phyloP scores from a whole-genome alignment of 129 eudicot species.

The Helianthus annuus region DNA sequence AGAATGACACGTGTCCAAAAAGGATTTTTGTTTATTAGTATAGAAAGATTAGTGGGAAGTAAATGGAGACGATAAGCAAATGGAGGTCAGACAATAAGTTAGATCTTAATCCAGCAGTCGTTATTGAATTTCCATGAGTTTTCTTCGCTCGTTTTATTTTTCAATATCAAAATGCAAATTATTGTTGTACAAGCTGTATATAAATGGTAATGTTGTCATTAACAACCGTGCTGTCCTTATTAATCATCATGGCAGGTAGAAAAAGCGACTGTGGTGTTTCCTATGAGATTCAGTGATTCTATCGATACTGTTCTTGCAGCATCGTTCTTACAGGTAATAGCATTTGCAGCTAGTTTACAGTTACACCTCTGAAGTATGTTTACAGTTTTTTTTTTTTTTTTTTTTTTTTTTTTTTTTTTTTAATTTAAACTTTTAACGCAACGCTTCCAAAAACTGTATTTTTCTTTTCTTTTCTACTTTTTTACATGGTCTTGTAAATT shows the following conservation, averaged over 20 bases:
- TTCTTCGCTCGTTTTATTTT: background rate
- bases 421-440: background rate
- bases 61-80: background rate
- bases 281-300: constrained; percentile 90
- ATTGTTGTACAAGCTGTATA: background rate
- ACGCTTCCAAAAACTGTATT: background rate
- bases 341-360: background rate
- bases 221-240: background rate
- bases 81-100: background rate
- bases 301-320: constrained; percentile 85
- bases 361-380: background rate
- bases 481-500: background rate
- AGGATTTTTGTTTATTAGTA: too few species aligned
- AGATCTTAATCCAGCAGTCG: background rate
- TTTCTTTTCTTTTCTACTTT: background rate
- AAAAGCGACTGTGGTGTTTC: constrained; percentile 81
- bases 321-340: constrained; percentile 87
- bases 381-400: background rate
- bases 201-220: constrained; percentile 5
- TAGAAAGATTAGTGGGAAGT: constrained; percentile 9
- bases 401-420: background rate
- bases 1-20: too few species aligned
- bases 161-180: background rate
- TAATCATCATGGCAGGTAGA: constrained; percentile 61
- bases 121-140: background rate